Base-by-base conservation (phyloP, 2,329 filamentous ascomycete genomes). In the Colletotrichum lentis region DNA sequence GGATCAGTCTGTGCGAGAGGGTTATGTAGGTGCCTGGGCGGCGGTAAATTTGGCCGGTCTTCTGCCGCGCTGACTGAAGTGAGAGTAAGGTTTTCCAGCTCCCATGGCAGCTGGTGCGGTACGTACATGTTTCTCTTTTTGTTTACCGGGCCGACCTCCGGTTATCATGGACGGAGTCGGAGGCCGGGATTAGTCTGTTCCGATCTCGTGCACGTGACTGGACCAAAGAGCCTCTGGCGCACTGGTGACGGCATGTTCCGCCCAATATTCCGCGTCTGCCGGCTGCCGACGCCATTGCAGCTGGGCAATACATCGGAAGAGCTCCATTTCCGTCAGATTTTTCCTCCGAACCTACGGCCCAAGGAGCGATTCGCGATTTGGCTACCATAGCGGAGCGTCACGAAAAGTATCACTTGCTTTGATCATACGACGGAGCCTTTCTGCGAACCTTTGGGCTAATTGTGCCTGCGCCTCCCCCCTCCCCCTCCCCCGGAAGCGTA, bases 321-420 rank as follows among this genome's bases (percentile, higher is more conserved):
- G 62, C 62, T 66, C 62, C 66, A 66, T 60, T 61, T 50, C 56
- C 44, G 66, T 56, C 66, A 68, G 66, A 69, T 43, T 69, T 69
- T 68, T 54, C 12, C 53, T 43, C 22, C 47, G 22, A 54, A 7
- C 47, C n/a, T 22, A 39, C 56, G 41, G 37, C 41, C 24, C 50
- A 61, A 65, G 62, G 22, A 47, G 24, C 55, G 22, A 55, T 44
- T 31, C 5, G 22, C 31, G 49, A 68, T 62, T 24, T 27, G 14
- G 27, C 50, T 61, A 41, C 43, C 61, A 59, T 37, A 50, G 62
- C 55, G 62, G 27, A 35, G 50, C 66, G 66, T 43, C 62, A 65
- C 55, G 27, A 31, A 31, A 60, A 68, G n/a, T 49, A 49, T 55
- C 50, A 55, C 14, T 7, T 37, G 49, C 55, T 52, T 27, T 56